Base-by-base conservation (phyloP, 2,329 filamentous ascomycete species). In the Onygena corvina region DNA sequence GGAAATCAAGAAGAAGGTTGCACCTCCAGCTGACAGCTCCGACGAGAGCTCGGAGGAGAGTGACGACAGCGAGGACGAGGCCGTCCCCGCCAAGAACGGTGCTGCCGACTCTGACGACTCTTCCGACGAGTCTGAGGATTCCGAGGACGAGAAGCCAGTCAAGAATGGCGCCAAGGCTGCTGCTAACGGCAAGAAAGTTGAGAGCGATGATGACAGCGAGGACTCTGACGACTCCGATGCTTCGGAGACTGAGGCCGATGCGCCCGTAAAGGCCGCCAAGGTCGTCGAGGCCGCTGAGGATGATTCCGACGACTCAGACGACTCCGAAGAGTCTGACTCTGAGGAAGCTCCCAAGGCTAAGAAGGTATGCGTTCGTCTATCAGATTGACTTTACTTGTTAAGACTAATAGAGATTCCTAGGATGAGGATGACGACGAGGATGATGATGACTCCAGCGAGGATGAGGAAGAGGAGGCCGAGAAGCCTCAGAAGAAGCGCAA, bases 401-500 rank as follows among this genome's bases (percentile, higher is more conserved):
- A 50, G 49, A 12, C 20, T 21, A 29, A 45, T 12, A 18, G 21
- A 12, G 54, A 57, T 29, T 16, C 30, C 30, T 31, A 25, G 1
- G 34, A 18, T 7, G 38, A 44, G 7, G 47, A 54, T 35, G 51
- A 53, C 16, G 35, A 58, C 56, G 49, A 59, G 60, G 55, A 64
- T 55, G 47, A 68, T 63, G 57, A 27, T 59, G 46, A 60, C 63
- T 52, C 65, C 58, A 30, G 56, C 21, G 60, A 59, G 18, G 60
- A 63, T 23, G 55, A 59, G 18, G 14, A 64, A 59, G 52, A 66
- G 59, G 23, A 64, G 25, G 47, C 50, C 27, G 54, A 57, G 35
- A 55, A 58, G 14, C 54, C 57, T 18, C 50, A 57, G 38, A 58
- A 69, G 63, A 74, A 74, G 64, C 71, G 71, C 59, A 74, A 73